Conservation (phyloP, 257 asterid species). For the Thymus mandschuricus region DNA sequence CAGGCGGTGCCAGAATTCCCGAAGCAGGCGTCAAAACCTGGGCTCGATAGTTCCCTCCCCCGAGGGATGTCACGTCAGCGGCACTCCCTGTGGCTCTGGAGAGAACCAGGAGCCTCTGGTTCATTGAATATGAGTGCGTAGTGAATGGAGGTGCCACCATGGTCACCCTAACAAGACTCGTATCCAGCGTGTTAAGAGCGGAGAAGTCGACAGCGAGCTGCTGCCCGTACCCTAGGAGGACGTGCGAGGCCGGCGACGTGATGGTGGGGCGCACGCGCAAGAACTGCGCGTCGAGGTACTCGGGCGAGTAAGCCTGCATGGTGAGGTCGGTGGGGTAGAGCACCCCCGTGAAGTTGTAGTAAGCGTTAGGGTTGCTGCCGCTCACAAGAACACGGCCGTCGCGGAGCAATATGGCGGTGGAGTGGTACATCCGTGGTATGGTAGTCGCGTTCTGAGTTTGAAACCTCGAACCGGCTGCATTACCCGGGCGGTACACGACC, state of each 20-base stretch:
- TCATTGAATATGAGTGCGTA: slow-evolving; percentile 31
- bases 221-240: neutral
- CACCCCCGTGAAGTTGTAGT: slow-evolving; percentile 17
- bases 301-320: slow-evolving; percentile 5
- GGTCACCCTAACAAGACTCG: neutral
- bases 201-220: neutral
- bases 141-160: slow-evolving; percentile 24
- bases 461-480: neutral
- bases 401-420: slow-evolving; percentile 15
- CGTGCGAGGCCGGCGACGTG: neutral
- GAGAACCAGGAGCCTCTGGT: slow-evolving; percentile 25
- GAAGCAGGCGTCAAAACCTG: slow-evolving; percentile 18
- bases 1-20: slow-evolving; percentile 20
- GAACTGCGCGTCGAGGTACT: neutral
- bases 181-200: neutral
- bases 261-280: neutral
- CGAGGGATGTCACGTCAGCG: slow-evolving; percentile 14
- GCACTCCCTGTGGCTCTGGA: neutral
- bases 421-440: slow-evolving; percentile 25
- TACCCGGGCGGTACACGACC: slow-evolving; percentile 36
- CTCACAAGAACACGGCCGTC: slow-evolving; percentile 17
- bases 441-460: neutral
- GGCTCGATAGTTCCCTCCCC: slow-evolving; percentile 23
- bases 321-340: slow-evolving; percentile 6
- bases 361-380: slow-evolving; percentile 24